phyloP scores from a whole-genome alignment of 2,329 filamentous ascomycete genomes.

The Ceratocystis diversiconidia region DNA sequence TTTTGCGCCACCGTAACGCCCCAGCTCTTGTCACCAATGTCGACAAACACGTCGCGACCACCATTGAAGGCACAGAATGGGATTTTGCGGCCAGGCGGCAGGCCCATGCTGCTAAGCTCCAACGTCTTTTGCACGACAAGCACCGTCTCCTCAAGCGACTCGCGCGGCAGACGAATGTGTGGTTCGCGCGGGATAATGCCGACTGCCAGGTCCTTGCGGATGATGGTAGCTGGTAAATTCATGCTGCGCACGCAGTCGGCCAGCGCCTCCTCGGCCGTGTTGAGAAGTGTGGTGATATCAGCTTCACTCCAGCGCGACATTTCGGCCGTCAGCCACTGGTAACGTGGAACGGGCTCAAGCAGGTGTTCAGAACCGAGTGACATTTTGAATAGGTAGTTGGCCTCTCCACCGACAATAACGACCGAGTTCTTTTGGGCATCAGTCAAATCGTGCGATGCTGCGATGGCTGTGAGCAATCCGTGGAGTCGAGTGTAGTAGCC shows the following conservation, averaged over 20 bases:
- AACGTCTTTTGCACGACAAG: constrained; percentile 86
- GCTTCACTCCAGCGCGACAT: constrained; percentile 64
- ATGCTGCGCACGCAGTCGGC: constrained; percentile 68
- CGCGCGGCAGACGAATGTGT: constrained; percentile 58
- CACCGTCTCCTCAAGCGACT: constrained; percentile 90
- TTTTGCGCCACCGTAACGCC: constrained; percentile 84
- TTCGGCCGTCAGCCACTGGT: constrained; percentile 60
- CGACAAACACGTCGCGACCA: constrained; percentile 93
- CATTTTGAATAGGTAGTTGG: constrained; percentile 86
- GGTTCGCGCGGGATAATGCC: constrained; percentile 56
- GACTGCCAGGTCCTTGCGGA: constrained; percentile 80
- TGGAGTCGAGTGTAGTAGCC: constrained; percentile 78
- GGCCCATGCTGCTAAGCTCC: constrained; percentile 54
- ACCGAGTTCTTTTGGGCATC: constrained; percentile 59
- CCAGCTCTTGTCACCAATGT: constrained; percentile 96
- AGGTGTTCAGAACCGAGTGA: constrained; percentile 48
- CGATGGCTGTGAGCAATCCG: constrained; percentile 71
- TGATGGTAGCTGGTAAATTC: constrained; percentile 60
- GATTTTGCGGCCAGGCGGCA: constrained; percentile 30
- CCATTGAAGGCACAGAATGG: constrained; percentile 98
- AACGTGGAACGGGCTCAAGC: constrained; percentile 51
- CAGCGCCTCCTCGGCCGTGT: constrained; percentile 75
- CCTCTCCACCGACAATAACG: constrained; percentile 88
- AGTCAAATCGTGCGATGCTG: constrained; percentile 43
- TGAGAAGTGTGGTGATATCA: constrained; percentile 67